Conservation (phyloP, 2,329 filamentous ascomycete genomes). For the Metarhizium brunneum region DNA sequence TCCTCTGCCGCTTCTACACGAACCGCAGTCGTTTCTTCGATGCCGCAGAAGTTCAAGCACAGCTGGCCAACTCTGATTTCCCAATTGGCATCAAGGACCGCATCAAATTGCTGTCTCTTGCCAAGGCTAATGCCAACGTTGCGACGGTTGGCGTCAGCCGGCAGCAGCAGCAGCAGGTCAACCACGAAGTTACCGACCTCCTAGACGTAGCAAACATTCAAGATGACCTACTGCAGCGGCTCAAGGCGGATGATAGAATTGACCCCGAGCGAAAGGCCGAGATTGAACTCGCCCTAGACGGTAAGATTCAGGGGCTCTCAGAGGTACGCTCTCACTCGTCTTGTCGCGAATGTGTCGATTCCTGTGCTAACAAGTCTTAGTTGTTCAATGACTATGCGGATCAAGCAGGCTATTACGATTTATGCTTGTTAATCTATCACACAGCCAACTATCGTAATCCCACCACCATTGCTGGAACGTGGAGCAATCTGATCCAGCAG, state of each 20-base stretch:
- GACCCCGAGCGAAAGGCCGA: conserved; percentile 50
- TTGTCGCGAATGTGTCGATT: conserved; percentile 20
- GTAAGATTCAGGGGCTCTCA: conserved; percentile 67
- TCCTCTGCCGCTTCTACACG: conserved; percentile 88
- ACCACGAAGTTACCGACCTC: conserved; percentile 75
- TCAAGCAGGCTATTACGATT: conserved; percentile 84
- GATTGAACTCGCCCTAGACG: conserved; percentile 61
- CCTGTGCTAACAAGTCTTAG: conserved; percentile 30
- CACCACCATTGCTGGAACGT: conserved; percentile 74
- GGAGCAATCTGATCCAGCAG: conserved; percentile 71
- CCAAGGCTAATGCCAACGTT: conserved; percentile 86
- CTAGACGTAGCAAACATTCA: conserved; percentile 93
- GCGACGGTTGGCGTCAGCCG: conserved; percentile 66
- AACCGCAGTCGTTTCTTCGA: conserved; percentile 77
- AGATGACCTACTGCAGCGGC: conserved; percentile 74
- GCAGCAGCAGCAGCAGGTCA: conserved; percentile 73
- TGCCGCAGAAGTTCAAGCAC: conserved; percentile 76
- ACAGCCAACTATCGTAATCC: conserved; percentile 84
- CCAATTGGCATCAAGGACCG: conserved; percentile 70
- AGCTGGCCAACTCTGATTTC: conserved; percentile 78
- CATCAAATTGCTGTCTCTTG: conserved; percentile 81
- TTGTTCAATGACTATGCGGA: conserved; percentile 93
- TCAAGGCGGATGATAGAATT: conserved; percentile 66
- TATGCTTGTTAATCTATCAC: conserved; percentile 88
- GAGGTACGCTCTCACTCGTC: conserved; percentile 41